Evolutionary conservation across 129 eudicot genomes (phyloP).

Genomic region (Lonicera japonica): DNA sequence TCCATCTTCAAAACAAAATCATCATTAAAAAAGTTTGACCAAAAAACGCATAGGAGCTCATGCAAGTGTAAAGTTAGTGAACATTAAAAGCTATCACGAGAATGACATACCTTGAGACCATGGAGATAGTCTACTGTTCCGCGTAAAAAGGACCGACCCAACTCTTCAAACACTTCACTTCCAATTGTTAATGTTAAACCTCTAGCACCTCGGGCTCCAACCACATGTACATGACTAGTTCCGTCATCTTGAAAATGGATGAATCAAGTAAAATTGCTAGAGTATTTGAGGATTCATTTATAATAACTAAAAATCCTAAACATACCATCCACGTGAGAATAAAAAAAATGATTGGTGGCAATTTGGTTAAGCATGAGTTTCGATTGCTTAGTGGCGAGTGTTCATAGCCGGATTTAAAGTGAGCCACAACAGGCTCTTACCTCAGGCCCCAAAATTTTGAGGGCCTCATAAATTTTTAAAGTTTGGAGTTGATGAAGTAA

Average conservation of each 20-base stretch:
- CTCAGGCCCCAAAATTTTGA: too few relatives aligned
- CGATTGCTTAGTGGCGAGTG: too few relatives aligned
- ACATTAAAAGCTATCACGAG: not conserved
- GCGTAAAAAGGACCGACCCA: constrained; percentile 82
- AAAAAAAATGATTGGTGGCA: too few relatives aligned
- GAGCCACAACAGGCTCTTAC: too few relatives aligned
- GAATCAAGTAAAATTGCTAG: too few relatives aligned
- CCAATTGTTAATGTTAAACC: constrained; percentile 89
- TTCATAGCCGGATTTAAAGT: too few relatives aligned
- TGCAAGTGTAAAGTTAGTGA: not conserved
- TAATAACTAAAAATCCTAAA: too few relatives aligned
- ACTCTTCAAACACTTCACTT: constrained; percentile 95
- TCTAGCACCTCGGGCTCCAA: constrained; percentile 95
- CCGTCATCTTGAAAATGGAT: constrained; percentile 98
- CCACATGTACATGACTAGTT: constrained; percentile 70
- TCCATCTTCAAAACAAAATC: constrained; percentile 63
- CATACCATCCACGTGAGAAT: too few relatives aligned
- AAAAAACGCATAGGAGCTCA: constrained; percentile 4
- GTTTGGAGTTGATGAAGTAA: too few relatives aligned
- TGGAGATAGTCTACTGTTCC: constrained; percentile 91
- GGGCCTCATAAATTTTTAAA: too few relatives aligned
- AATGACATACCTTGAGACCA: constrained; percentile 72
- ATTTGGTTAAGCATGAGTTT: too few relatives aligned
- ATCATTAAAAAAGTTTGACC: constrained; percentile 15
- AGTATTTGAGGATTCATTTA: too few relatives aligned